phyloP scores from a whole-genome alignment of 768 basidiomycete species.

The Termitomyces heimii region DNA sequence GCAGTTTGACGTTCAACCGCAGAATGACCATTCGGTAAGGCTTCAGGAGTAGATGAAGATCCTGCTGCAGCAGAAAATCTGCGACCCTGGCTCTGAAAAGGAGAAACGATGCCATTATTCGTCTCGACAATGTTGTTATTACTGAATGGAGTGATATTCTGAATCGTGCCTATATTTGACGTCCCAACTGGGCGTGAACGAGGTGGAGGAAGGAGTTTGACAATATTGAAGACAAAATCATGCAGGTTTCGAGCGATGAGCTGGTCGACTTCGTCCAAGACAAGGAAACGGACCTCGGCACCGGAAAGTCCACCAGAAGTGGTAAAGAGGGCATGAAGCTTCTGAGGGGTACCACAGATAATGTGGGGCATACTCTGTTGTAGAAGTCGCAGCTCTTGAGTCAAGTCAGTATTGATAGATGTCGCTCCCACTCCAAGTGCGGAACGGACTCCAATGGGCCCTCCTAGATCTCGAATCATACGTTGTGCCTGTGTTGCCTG shows the following conservation, averaged over 20 bases:
- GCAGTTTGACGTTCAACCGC: slow-evolving; percentile 82
- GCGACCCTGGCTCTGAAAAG: slow-evolving; percentile 38
- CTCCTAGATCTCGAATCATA: slow-evolving; percentile 92
- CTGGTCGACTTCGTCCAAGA: slow-evolving; percentile 97
- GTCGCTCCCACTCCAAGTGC: slow-evolving; percentile 83
- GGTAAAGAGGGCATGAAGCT: slow-evolving; percentile 88
- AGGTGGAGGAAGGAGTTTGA: slow-evolving; percentile 87
- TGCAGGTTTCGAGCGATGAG: slow-evolving; percentile 95
- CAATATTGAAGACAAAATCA: slow-evolving; percentile 91
- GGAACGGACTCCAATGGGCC: slow-evolving; percentile 87
- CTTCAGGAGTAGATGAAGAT: slow-evolving; percentile 38
- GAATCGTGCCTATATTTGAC: slow-evolving; percentile 26
- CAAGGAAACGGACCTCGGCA: slow-evolving; percentile 86
- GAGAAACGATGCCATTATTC: slow-evolving; percentile 27
- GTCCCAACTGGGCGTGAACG: slow-evolving; percentile 58
- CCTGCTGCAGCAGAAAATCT: slow-evolving; percentile 53
- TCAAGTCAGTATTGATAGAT: slow-evolving; percentile 52
- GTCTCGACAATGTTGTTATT: slow-evolving; percentile 45
- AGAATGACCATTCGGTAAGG: slow-evolving; percentile 24
- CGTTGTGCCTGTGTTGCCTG: slow-evolving; percentile 97
- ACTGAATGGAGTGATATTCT: slow-evolving; percentile 27
- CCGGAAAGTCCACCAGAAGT: slow-evolving; percentile 71
- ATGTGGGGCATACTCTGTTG: slow-evolving; percentile 94
- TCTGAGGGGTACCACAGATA: slow-evolving; percentile 96
- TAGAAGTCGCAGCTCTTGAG: slow-evolving; percentile 75